These are phyloP conservation scores for Candida alai DNA, from an alignment of 805 yeast species.

Conservation along the genomic window DNA sequence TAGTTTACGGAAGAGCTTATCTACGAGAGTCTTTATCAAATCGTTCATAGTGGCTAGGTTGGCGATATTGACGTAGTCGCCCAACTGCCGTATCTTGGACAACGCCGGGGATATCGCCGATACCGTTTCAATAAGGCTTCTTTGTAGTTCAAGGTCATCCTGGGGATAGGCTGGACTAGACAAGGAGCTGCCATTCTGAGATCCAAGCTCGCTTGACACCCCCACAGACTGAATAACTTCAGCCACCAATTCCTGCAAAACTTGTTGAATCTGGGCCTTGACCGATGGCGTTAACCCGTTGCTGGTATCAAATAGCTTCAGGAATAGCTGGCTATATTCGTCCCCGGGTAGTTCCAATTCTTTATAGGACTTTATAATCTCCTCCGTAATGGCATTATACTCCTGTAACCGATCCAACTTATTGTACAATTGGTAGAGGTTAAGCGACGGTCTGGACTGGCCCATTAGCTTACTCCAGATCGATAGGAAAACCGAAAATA, in stretches of 20 bases:
- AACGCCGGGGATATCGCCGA: constrained; percentile 9
- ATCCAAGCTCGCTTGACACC: background rate
- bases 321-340: constrained; percentile 13
- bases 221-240: constrained; percentile 12
- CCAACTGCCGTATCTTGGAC: constrained; percentile 22
- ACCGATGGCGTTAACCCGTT: constrained; percentile 19
- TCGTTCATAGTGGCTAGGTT: constrained; percentile 9
- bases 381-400: constrained; percentile 24
- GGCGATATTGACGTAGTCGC: constrained; percentile 15
- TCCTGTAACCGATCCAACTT: constrained; percentile 21
- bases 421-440: constrained; percentile 22
- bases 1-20: constrained; percentile 19
- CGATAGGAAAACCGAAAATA: constrained; percentile 19
- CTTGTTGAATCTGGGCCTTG: constrained; percentile 20
- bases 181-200: too few species aligned
- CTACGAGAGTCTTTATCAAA: constrained; percentile 12
- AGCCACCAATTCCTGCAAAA: constrained; percentile 20
- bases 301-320: constrained; percentile 3
- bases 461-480: constrained; percentile 24
- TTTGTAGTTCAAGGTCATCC: constrained; percentile 16
- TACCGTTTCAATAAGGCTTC: constrained; percentile 10
- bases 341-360: constrained; percentile 13
- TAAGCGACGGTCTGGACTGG: constrained; percentile 11
- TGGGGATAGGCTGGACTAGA: too few species aligned
- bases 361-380: constrained; percentile 21